These are phyloP conservation scores for Venustampulla echinocandica DNA, from an alignment of 495 filamentous ascomycete genomes.

Conservation along the genomic window DNA sequence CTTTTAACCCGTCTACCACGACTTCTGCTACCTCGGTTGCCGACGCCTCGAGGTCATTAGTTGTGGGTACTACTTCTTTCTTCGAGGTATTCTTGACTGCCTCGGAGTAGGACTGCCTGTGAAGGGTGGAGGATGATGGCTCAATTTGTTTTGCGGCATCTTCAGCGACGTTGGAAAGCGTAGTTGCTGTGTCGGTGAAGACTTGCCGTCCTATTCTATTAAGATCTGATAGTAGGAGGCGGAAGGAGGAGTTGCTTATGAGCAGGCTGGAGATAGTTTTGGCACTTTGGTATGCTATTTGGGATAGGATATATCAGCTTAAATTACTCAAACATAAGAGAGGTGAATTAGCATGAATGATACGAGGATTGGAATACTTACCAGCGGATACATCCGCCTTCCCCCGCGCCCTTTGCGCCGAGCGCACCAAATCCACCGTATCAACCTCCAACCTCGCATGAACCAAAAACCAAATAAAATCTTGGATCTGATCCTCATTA, in stretches of 20 bases:
- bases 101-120: constrained; percentile 18
- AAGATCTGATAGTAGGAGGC: constrained; percentile 77
- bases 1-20: constrained; percentile 52
- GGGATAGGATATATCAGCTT: constrained; percentile 2
- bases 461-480: constrained; percentile 79
- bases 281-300: constrained; percentile 79
- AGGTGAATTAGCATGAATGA: neutral
- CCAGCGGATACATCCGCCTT: constrained; percentile 73
- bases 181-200: constrained; percentile 77
- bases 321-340: neutral
- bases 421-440: constrained; percentile 45
- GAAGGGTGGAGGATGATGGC: constrained; percentile 43
- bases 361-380: constrained; percentile 29
- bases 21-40: constrained; percentile 53
- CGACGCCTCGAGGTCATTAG: constrained; percentile 54
- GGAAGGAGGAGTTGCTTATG: constrained; percentile 83
- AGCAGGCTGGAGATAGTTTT: constrained; percentile 76
- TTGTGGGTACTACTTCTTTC: constrained; percentile 44
- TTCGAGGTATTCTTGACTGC: constrained; percentile 47
- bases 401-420: constrained; percentile 54
- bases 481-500: constrained; percentile 73
- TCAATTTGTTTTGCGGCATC: constrained; percentile 63
- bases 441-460: constrained; percentile 65
- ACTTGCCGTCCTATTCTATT: constrained; percentile 72
- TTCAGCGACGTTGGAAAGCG: constrained; percentile 61